Evolutionary conservation across 345 rosid genomes (phyloP).

Genomic region (Ricinus communis): DNA sequence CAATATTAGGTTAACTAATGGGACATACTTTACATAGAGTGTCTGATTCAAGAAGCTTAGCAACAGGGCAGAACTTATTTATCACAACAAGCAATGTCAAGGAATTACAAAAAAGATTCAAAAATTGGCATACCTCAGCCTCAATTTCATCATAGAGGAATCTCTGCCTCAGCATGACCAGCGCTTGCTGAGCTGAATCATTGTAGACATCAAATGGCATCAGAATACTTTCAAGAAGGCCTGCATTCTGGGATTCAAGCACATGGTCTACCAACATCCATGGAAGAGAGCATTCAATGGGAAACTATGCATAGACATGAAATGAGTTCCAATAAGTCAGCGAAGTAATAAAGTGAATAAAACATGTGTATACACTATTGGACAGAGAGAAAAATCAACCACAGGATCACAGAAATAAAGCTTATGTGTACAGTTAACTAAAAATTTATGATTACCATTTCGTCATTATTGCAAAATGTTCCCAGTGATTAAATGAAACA

Average conservation of each 20-base stretch:
- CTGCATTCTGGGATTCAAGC: constrained; percentile 75
- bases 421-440: background rate
- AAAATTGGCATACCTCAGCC: constrained; percentile 70
- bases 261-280: constrained; percentile 97
- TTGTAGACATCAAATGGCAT: constrained; percentile 95
- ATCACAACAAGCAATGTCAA: constrained; percentile 8
- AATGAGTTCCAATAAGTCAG: constrained; percentile 7
- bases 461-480: background rate
- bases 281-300: constrained; percentile 97
- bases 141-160: constrained; percentile 99
- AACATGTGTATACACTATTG: background rate
- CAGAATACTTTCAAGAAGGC: constrained; percentile 89
- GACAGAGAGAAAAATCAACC: background rate
- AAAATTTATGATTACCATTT: background rate
- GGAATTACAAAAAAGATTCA: background rate
- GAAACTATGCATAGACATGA: constrained; percentile 54
- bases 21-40: no score
- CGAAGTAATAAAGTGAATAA: constrained; percentile 1
- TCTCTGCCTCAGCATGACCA: constrained; percentile 79
- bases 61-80: background rate
- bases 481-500: background rate
- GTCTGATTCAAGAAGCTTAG: background rate
- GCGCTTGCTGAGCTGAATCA: constrained; percentile 99
- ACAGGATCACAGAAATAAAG: constrained; percentile 8
- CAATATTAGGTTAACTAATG: no score